phyloP scores from a whole-genome alignment of 2,329 filamentous ascomycete genomes.

The Malbranchea cinnamomea region DNA sequence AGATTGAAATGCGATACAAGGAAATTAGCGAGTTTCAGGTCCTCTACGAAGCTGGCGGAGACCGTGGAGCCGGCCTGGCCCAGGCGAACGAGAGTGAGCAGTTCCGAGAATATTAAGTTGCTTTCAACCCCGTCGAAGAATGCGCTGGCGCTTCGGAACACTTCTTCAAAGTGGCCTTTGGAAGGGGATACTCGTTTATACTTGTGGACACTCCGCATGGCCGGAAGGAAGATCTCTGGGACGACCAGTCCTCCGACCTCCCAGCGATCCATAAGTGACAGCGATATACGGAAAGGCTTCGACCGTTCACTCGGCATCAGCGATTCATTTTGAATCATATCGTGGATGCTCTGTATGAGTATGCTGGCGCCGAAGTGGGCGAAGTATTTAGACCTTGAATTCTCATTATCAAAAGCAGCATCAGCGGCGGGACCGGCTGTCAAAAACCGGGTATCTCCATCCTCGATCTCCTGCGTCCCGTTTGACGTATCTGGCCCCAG shows the following conservation, averaged over 20 bases:
- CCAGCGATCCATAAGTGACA: conserved; percentile 96
- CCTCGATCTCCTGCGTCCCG: conserved; percentile 22
- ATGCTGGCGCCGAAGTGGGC: conserved; percentile 61
- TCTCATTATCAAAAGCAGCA: conserved; percentile 25
- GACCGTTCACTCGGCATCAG: conserved; percentile 52
- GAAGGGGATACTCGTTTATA: conserved; percentile 53
- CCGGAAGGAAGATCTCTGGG: conserved; percentile 73
- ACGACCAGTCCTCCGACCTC: conserved; percentile 87
- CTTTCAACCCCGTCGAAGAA: conserved; percentile 98
- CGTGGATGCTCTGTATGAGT: conserved; percentile 58
- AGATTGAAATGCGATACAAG: conserved; percentile 82
- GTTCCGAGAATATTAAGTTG: conserved; percentile 76
- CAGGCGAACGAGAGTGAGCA: conserved; percentile 55
- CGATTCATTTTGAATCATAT: conserved; percentile 51
- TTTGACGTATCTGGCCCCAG: conserved; percentile 56
- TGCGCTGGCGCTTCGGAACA: conserved; percentile 79
- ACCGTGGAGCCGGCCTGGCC: no score
- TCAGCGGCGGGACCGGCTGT: conserved; percentile 16
- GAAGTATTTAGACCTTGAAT: conserved; percentile 65
- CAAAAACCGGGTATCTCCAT: conserved; percentile 16
- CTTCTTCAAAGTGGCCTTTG: conserved; percentile 66
- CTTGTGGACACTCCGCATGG: conserved; percentile 61
- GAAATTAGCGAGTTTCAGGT: conserved; percentile 63
- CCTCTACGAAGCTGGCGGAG: conserved; percentile 39
- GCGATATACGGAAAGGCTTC: conserved; percentile 75